Percentiles rank a stretch among this genome's conserved stretches.
These are phyloP conservation scores for Colletotrichum siamense DNA, from an alignment of 2,329 filamentous ascomycete species.

Conservation along the genomic window DNA sequence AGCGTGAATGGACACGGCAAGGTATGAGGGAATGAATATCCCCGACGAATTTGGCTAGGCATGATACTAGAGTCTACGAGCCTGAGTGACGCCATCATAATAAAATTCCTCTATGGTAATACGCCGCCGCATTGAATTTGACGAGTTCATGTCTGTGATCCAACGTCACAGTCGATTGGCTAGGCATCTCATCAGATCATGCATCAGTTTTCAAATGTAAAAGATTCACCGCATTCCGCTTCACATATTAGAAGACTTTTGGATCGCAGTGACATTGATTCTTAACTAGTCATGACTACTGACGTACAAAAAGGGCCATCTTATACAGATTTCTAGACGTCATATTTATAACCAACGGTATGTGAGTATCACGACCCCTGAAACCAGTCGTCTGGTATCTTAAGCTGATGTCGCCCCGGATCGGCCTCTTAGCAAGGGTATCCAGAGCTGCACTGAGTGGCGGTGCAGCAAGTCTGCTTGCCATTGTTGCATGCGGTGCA, in stretches of 20 bases:
- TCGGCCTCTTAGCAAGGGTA: neutral
- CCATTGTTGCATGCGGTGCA: neutral
- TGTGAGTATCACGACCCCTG: neutral
- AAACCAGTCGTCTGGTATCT: neutral
- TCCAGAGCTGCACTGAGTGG: neutral
- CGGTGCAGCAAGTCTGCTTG: neutral
- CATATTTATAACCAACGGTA: neutral
- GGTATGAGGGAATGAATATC: neutral
- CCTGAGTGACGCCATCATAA: neutral
- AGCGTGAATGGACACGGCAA: neutral
- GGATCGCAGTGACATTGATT: neutral
- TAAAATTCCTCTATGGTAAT: rapidly evolving
- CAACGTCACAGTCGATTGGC: neutral
- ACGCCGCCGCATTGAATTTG: neutral
- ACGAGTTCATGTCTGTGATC: rapidly evolving
- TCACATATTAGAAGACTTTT: neutral
- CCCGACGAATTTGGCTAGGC: neutral
- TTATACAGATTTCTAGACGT: neutral
- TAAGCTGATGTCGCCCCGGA: neutral
- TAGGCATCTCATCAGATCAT: neutral
- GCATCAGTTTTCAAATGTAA: neutral
- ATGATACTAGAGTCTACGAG: neutral
- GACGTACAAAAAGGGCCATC: neutral
- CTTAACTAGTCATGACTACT: rapidly evolving
- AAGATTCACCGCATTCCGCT: neutral